These are phyloP conservation scores for Moesziomyces parantarcticus DNA, from an alignment of 1,284 basidiomycete genomes.

Conservation along the genomic window DNA sequence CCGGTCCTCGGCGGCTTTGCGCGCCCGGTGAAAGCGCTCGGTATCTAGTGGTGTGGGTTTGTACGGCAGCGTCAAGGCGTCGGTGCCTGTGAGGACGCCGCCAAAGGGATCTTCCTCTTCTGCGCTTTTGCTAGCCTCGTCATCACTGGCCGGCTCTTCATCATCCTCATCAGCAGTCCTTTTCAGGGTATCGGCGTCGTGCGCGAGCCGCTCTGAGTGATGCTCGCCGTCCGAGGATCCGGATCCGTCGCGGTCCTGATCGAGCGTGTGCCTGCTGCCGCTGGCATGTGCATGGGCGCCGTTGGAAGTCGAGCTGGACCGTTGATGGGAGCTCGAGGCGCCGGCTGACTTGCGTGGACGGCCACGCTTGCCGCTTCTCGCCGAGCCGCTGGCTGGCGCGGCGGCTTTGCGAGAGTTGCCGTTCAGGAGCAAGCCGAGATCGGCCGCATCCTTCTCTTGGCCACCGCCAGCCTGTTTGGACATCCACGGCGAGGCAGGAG, in stretches of 20 bases:
- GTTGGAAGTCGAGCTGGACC: slow-evolving; percentile 8
- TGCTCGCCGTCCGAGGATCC: slow-evolving; percentile 30
- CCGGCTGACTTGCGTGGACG: slow-evolving; percentile 26
- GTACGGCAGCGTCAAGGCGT: slow-evolving; percentile 82
- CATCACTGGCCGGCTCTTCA: slow-evolving; percentile 16
- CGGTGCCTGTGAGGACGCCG: slow-evolving; percentile 77
- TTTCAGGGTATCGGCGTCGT: slow-evolving; percentile 20
- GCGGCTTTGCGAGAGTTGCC: slow-evolving; percentile 10
- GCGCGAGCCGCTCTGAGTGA: slow-evolving; percentile 13
- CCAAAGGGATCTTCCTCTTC: slow-evolving; percentile 75
- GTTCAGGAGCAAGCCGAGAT: background rate
- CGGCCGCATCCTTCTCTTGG: background rate
- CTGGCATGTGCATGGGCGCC: slow-evolving; percentile 11
- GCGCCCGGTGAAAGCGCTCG: slow-evolving; percentile 79
- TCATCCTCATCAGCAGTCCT: slow-evolving; percentile 33
- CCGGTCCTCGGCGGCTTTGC: slow-evolving; percentile 77
- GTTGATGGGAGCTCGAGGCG: slow-evolving; percentile 9
- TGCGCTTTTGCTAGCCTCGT: slow-evolving; percentile 27
- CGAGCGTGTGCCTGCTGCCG: slow-evolving; percentile 18
- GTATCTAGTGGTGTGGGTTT: slow-evolving; percentile 78
- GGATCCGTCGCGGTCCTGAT: slow-evolving; percentile 24
- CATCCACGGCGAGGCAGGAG: slow-evolving; percentile 27
- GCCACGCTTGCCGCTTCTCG: slow-evolving; percentile 22
- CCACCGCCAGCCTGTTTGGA: background rate
- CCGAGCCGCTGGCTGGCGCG: slow-evolving; percentile 8